A percentile compares a stretch with the other conserved stretches of the same genome.
Evolutionary conservation across 768 basidiomycete genomes (phyloP).

Genomic region (Suillus decipiens): DNA sequence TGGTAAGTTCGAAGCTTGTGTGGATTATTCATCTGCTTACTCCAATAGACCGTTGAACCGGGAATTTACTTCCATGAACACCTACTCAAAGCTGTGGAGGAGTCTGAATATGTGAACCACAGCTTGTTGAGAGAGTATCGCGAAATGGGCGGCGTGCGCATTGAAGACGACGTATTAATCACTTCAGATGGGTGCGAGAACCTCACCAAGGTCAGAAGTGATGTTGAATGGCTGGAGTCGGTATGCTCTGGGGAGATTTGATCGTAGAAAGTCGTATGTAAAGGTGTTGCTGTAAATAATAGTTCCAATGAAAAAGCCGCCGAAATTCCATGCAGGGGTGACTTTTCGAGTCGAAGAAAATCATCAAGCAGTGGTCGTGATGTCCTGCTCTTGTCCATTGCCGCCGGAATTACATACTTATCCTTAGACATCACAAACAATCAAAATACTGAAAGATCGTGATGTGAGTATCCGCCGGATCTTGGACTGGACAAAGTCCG

Average conservation of each 20-base stretch:
- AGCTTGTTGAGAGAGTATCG: constrained; percentile 72
- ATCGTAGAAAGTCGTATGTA: constrained; percentile 8
- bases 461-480: not conserved
- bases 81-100: constrained; percentile 31
- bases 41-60: constrained; percentile 82
- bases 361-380: not conserved
- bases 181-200: constrained; percentile 77
- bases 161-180: constrained; percentile 90
- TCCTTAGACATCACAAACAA: not conserved
- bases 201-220: constrained; percentile 82
- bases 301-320: not conserved
- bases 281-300: not conserved
- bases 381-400: not conserved
- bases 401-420: not conserved
- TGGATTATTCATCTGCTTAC: constrained; percentile 10
- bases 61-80: constrained; percentile 86
- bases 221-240: constrained; percentile 78
- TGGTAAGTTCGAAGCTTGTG: constrained; percentile 52
- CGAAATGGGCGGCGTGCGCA: constrained; percentile 86
- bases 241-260: constrained; percentile 69
- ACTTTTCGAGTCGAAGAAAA: not conserved
- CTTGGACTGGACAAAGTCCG: not conserved
- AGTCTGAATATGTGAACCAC: constrained; percentile 38
- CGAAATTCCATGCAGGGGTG: not conserved
- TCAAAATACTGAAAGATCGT: not conserved